Percentiles rank a stretch among this genome's conserved stretches.
Evolutionary conservation across 2,329 filamentous ascomycete genomes (phyloP).

Genomic region (Didymella arachidicola): DNA sequence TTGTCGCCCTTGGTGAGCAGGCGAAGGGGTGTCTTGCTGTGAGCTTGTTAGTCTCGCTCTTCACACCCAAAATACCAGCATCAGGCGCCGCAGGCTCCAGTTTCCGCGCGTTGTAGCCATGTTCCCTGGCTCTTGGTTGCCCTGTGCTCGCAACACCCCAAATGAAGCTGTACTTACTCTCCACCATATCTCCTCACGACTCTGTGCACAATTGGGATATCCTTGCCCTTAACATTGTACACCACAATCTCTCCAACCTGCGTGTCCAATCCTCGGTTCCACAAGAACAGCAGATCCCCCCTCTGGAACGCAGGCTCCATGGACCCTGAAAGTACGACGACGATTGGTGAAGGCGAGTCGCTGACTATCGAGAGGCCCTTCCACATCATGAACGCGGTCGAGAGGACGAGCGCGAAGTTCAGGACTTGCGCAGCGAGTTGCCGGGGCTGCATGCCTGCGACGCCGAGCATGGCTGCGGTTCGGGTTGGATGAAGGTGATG

Average conservation of each 20-base stretch:
- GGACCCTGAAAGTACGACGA: conserved; percentile 82
- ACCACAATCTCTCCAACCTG: conserved; percentile 77
- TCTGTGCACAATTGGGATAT: conserved; percentile 96
- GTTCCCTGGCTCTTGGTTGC: background rate
- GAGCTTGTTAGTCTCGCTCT: background rate
- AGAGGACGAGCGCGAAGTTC: conserved; percentile 90
- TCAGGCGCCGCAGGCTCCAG: background rate
- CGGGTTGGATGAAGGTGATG: conserved; percentile 10
- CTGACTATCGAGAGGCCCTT: conserved; percentile 83
- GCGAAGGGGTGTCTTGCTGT: conserved; percentile 61
- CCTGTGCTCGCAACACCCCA: background rate
- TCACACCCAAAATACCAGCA: background rate
- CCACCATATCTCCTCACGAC: conserved; percentile 76
- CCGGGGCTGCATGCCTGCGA: conserved; percentile 74
- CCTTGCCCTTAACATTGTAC: conserved; percentile 88
- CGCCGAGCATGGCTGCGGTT: conserved; percentile 48
- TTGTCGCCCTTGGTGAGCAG: conserved; percentile 98
- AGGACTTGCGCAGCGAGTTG: conserved; percentile 82
- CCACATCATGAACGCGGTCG: conserved; percentile 91
- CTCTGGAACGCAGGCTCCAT: conserved; percentile 87
- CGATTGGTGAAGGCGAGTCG: conserved; percentile 72
- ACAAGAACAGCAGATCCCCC: conserved; percentile 77
- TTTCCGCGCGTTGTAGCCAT: background rate
- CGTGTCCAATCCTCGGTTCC: conserved; percentile 72
- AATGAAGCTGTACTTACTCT: conserved; percentile 54